Evolutionary conservation across 1,284 basidiomycete species (phyloP).

Genomic region (Tylopilus sp.): DNA sequence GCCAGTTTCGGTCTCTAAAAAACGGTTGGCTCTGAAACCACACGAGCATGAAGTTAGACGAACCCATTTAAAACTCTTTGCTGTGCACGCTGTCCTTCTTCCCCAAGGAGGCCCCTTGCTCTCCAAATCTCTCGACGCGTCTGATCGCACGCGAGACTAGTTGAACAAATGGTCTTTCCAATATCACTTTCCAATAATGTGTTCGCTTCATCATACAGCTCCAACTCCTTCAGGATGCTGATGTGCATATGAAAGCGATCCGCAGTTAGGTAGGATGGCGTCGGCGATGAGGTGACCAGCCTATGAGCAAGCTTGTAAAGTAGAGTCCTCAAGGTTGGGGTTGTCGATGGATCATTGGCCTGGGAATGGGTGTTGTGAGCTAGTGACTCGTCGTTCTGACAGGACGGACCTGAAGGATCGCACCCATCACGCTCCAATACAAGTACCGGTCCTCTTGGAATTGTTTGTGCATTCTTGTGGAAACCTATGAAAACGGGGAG

Average conservation of each 20-base stretch:
- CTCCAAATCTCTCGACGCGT: constrained; percentile 66
- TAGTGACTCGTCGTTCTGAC: constrained; percentile 1
- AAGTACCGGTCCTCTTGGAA: constrained; percentile 75
- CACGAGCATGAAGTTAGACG: constrained; percentile 1
- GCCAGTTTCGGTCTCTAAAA: constrained; percentile 76
- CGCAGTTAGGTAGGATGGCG: constrained; percentile 57
- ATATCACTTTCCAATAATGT: constrained; percentile 64
- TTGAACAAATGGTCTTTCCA: constrained; percentile 60
- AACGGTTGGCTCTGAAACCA: constrained; percentile 11
- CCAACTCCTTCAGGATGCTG: constrained; percentile 63
- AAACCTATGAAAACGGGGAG: constrained; percentile 41
- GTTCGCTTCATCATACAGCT: constrained; percentile 63
- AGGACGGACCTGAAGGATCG: constrained; percentile 64
- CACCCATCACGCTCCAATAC: constrained; percentile 78
- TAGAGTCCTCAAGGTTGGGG: constrained; percentile 55
- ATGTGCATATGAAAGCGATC: constrained; percentile 76
- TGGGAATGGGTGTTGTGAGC: constrained; percentile 30
- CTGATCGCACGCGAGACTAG: constrained; percentile 71
- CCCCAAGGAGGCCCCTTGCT: constrained; percentile 46
- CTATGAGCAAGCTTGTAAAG: constrained; percentile 69
- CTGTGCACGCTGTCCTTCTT: constrained; percentile 58
- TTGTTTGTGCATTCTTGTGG: constrained; percentile 72
- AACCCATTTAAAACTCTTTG: constrained; percentile 55
- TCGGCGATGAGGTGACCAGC: constrained; percentile 55
- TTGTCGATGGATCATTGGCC: constrained; percentile 61